A percentile compares a stretch with the other conserved stretches of the same genome.
phyloP scores from a whole-genome alignment of 108 stramenopile genomes.

The Cyclotella choctawhatcheeana region DNA sequence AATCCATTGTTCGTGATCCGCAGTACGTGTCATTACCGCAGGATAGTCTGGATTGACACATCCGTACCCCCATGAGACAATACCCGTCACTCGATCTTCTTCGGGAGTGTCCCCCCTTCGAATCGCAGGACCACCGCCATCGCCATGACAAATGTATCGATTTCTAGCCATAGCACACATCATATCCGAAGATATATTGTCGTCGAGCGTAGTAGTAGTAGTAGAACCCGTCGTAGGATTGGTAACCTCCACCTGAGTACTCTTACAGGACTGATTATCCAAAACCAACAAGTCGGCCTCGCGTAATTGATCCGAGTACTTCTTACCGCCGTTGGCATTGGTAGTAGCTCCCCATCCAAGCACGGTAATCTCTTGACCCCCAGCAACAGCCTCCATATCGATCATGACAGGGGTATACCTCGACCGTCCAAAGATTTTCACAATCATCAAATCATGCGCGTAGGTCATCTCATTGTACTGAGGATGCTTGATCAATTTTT shows the following conservation, averaged over 20 bases:
- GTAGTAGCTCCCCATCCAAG: slow-evolving; percentile 43
- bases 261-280: slow-evolving; percentile 25
- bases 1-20: slow-evolving; percentile 57
- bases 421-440: slow-evolving; percentile 34
- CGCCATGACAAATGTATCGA: slow-evolving; percentile 55
- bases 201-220: background rate
- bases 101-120: slow-evolving; percentile 10
- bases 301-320: slow-evolving; percentile 22
- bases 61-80: slow-evolving; percentile 61
- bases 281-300: slow-evolving; percentile 23
- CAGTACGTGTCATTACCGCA: slow-evolving; percentile 49
- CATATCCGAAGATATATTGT: slow-evolving; percentile 55
- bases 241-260: slow-evolving; percentile 16
- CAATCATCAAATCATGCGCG: slow-evolving; percentile 46
- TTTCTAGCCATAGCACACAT: slow-evolving; percentile 51
- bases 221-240: slow-evolving; percentile 15
- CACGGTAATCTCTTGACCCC: slow-evolving; percentile 15
- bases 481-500: slow-evolving; percentile 31
- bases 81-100: slow-evolving; percentile 44
- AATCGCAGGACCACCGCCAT: slow-evolving; percentile 52
- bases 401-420: slow-evolving; percentile 20
- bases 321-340: background rate
- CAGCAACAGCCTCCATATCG: background rate
- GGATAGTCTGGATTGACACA: slow-evolving; percentile 62
- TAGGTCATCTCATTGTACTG: slow-evolving; percentile 30